Conservation (phyloP, 805 yeast species). For the Pichia heedii region DNA sequence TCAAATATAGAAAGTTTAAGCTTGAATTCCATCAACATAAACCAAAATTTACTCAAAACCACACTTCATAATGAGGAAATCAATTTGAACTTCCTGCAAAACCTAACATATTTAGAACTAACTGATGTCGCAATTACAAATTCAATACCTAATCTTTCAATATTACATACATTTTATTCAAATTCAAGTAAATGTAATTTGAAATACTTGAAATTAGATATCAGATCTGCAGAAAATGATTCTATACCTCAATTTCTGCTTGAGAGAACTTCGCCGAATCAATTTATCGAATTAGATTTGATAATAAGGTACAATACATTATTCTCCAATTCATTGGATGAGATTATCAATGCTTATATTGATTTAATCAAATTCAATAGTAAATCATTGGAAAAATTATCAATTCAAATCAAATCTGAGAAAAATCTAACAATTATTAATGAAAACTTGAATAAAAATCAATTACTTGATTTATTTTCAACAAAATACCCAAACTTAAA, state of each 20-base stretch:
- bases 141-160: neutral
- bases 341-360: constrained; percentile 10
- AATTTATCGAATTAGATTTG: constrained; percentile 19
- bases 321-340: constrained; percentile 11
- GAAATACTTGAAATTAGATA: constrained; percentile 13
- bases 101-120: too few relatives aligned
- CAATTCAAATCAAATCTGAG: constrained; percentile 19
- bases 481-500: constrained; percentile 20
- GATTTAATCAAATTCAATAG: constrained; percentile 7
- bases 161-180: constrained; percentile 10
- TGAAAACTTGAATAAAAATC: constrained; percentile 13
- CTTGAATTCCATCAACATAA: too few relatives aligned
- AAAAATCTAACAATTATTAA: constrained; percentile 14
- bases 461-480: constrained; percentile 12
- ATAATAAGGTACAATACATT: constrained; percentile 13
- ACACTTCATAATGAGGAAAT: too few relatives aligned
- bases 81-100: too few relatives aligned
- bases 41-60: too few relatives aligned
- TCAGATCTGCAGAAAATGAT: constrained; percentile 17
- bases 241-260: constrained; percentile 13
- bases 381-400: constrained; percentile 15
- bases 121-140: too few relatives aligned
- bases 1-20: too few relatives aligned
- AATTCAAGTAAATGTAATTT: constrained; percentile 2
- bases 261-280: constrained; percentile 8